Conservation (phyloP, 2,329 filamentous ascomycete species). For the Aspergillus vadensis region DNA sequence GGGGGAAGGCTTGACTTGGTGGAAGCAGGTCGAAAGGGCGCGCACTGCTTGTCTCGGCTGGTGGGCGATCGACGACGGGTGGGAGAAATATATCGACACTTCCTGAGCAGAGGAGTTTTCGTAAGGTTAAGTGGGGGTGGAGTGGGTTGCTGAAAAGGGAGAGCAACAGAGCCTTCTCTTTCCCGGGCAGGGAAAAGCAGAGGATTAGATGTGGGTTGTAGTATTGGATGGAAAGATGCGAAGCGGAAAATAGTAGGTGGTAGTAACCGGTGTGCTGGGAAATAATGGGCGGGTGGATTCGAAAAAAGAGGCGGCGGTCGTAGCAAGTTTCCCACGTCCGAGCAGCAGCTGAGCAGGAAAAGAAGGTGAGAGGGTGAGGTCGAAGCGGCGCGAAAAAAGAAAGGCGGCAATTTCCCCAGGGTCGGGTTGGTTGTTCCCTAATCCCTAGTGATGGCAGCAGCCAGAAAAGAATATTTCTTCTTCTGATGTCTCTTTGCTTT, state of each 20-base stretch:
- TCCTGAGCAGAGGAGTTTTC: slow-evolving; percentile 20
- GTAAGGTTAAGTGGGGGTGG: slow-evolving; percentile 25
- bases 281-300: neutral
- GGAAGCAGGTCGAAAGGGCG: slow-evolving; percentile 10
- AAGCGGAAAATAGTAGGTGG: slow-evolving; percentile 15
- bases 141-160: slow-evolving; percentile 18
- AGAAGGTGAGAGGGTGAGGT: neutral
- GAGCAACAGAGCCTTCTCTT: slow-evolving; percentile 13
- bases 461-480: slow-evolving; percentile 15
- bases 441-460: neutral
- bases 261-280: neutral
- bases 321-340: neutral
- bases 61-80: slow-evolving; percentile 14
- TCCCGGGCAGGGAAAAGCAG: slow-evolving; percentile 13
- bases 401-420: slow-evolving; percentile 15
- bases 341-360: neutral
- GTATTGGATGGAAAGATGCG: slow-evolving; percentile 13
- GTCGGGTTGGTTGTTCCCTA: slow-evolving; percentile 1
- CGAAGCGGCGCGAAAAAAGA: slow-evolving; percentile 9
- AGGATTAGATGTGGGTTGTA: slow-evolving; percentile 17
- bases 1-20: slow-evolving; percentile 2
- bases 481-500: slow-evolving; percentile 16
- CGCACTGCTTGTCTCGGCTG: slow-evolving; percentile 12
- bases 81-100: slow-evolving; percentile 21
- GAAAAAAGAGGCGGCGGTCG: neutral